Base-by-base conservation (phyloP, 2,329 filamentous ascomycete species). In the Pseudogymnoascus sp. region DNA sequence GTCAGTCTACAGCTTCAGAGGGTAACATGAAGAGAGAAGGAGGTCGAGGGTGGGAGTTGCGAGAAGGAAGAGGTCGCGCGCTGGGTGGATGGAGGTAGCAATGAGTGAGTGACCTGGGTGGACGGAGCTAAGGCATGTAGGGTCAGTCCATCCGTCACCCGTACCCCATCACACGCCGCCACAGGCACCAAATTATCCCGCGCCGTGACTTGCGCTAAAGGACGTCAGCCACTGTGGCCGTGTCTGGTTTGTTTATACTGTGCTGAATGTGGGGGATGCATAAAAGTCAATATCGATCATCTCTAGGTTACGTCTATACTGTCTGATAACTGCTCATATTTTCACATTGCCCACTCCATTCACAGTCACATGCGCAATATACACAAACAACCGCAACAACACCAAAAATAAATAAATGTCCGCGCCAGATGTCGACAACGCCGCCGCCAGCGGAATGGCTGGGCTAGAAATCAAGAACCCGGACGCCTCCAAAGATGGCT, bases 1-100 rank as follows among this genome's bases (percentile, higher is more conserved):
- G 65, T 68, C 64, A 60, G 61, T 63, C 68, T 67, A 63, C 70
- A 68, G 66, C 65, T 67, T 58, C 64, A 58, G 58, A 50, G 63
- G 66, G 63, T 53, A 33, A 53, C 47, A 53, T 53, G 28, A 53
- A 53, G n/a, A 33, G 47, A 20, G 15, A 11, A 53, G 47, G 47
- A 53, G 25, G 33, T 53, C 7, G 6, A 33, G 33, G 25, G 47
- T 33, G 28, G 47, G 15, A n/a, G 47, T 53, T 33, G 28, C 25
- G 28, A 53, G n/a, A 8, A 33, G 47, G 28, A 53, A 4, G 47
- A 53, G 25, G 25, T 53, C n/a, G 22, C 20, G 18, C 15, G 12
- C 22, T 25, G 22, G 43, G n/a, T 4, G 43, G n/a, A 53, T 4
- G 43, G n/a, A 53, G 47, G 15, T 53, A 53, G 28, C n/a, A 53